Evolutionary conservation across 139 green algal genomes (phyloP).

Genomic region (Chlamydomonas eustigma): DNA sequence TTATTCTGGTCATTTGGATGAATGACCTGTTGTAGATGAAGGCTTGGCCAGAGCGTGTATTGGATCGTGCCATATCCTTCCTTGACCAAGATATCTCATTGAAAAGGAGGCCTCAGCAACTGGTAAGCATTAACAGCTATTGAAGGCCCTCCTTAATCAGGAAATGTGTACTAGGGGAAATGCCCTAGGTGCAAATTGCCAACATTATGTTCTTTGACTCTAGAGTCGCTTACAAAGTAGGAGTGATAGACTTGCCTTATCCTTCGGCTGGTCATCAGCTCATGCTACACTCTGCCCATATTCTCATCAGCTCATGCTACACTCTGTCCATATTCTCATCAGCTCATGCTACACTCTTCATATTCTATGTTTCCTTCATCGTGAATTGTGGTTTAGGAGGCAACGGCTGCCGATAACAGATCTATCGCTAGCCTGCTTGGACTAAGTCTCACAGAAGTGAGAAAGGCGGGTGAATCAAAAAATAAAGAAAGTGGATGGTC

Average conservation of each 20-base stretch:
- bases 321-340: too few species aligned
- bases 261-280: too few species aligned
- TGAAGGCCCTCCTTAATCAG: not conserved
- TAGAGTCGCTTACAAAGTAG: too few species aligned
- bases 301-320: too few species aligned
- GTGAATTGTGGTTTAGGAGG: not conserved
- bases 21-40: conserved; percentile 3
- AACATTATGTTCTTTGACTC: not conserved
- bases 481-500: not conserved
- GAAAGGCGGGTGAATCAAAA: not conserved
- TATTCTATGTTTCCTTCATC: not conserved
- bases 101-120: too few species aligned
- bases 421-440: not conserved
- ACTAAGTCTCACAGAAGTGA: not conserved
- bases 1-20: too few species aligned
- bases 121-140: too few species aligned
- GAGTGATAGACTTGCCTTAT: too few species aligned
- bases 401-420: not conserved
- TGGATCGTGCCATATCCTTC: not conserved
- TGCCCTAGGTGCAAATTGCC: not conserved
- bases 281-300: too few species aligned
- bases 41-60: not conserved
- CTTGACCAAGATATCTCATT: not conserved
- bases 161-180: not conserved
- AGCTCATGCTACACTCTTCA: not conserved